phyloP scores from a whole-genome alignment of 352 stramenopile genomes.

The Pythium scleroteichum region DNA sequence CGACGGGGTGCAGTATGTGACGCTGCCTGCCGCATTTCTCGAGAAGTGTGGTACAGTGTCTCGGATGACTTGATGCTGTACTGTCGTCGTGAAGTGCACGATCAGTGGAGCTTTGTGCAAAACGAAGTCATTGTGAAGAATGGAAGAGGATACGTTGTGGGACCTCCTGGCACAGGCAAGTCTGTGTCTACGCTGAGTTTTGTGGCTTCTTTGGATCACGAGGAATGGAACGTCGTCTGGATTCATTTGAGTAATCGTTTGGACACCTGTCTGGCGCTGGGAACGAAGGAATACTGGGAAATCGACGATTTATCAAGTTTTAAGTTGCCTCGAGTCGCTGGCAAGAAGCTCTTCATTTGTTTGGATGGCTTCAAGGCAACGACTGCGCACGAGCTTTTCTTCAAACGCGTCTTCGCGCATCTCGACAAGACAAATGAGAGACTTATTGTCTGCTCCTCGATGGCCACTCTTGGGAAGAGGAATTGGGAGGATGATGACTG shows the following conservation, averaged over 20 bases:
- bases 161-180: slow-evolving; percentile 9
- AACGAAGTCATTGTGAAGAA: slow-evolving; percentile 17
- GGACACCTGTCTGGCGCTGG: slow-evolving; percentile 3
- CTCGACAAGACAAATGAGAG: too few relatives aligned
- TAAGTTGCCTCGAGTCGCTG: too few relatives aligned
- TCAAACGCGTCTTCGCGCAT: too few relatives aligned
- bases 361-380: too few relatives aligned
- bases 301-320: too few relatives aligned
- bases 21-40: slow-evolving; percentile 1
- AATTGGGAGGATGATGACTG: not conserved
- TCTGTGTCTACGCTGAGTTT: slow-evolving; percentile 16
- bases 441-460: too few relatives aligned
- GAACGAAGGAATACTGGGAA: too few relatives aligned
- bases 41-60: not conserved
- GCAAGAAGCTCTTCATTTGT: too few relatives aligned
- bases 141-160: slow-evolving; percentile 21
- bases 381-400: too few relatives aligned
- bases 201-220: slow-evolving; percentile 22
- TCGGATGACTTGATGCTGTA: slow-evolving; percentile 6
- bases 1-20: slow-evolving; percentile 2
- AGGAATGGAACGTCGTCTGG: slow-evolving; percentile 30
- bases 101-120: slow-evolving; percentile 2
- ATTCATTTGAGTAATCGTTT: slow-evolving; percentile 15
- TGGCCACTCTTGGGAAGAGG: too few relatives aligned
- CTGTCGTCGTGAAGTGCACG: not conserved